Percentiles rank a stretch among this genome's conserved stretches.
phyloP scores from a whole-genome alignment of 192 early-diverging fungal species.

The Spizellomyces sp. region DNA sequence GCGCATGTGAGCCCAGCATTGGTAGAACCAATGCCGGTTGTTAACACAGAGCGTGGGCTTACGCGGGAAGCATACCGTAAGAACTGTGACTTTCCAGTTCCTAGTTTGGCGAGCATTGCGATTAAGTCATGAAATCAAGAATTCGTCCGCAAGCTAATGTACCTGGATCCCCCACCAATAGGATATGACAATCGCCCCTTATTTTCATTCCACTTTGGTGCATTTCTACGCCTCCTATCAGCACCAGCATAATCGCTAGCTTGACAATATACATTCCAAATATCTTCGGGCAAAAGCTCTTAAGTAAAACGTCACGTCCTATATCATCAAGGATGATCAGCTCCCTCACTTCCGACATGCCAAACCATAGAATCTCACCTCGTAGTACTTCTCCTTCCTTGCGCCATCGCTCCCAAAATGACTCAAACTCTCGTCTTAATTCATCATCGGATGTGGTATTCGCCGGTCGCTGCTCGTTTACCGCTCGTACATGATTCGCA shows the following conservation, averaged over 20 bases:
- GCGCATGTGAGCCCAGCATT: conserved; percentile 76
- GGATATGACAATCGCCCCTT: conserved; percentile 71
- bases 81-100: conserved; percentile 74
- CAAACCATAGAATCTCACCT: too few relatives aligned
- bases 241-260: conserved; percentile 68
- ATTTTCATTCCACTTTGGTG: conserved; percentile 62
- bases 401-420: conserved; percentile 48
- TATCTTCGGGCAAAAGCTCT: conserved; percentile 69
- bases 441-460: conserved; percentile 56
- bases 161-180: conserved; percentile 80
- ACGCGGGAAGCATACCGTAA: conserved; percentile 69
- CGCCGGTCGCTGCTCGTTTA: conserved; percentile 61
- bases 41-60: conserved; percentile 68
- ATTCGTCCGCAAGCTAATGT: conserved; percentile 18
- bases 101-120: too few relatives aligned
- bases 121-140: background rate
- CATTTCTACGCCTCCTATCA: conserved; percentile 69
- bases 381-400: background rate
- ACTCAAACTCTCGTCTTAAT: conserved; percentile 50
- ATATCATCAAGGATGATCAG: background rate
- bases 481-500: conserved; percentile 59
- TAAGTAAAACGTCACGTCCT: conserved; percentile 62
- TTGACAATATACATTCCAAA: conserved; percentile 72
- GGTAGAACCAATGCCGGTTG: conserved; percentile 76
- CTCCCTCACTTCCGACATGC: background rate